A percentile compares a stretch with the other conserved stretches of the same genome.
Conservation (phyloP, 495 filamentous ascomycete genomes). For the Cercophora newfieldiana region DNA sequence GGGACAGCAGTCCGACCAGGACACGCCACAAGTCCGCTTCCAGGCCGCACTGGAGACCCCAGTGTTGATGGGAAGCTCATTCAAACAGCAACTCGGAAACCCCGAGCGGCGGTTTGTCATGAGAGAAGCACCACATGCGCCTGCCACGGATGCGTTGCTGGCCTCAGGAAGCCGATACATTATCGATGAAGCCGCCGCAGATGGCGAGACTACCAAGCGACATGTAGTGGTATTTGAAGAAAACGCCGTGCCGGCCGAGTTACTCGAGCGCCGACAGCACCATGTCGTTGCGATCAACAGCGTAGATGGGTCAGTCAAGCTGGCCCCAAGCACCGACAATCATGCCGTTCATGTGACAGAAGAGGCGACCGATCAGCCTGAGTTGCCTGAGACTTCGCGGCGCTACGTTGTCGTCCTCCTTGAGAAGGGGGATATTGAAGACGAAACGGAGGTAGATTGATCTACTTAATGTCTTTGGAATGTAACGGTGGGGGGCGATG, state of each 20-base stretch:
- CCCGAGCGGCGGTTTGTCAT: slow-evolving; percentile 30
- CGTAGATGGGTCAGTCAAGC: slow-evolving; percentile 27
- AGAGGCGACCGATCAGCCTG: slow-evolving; percentile 13
- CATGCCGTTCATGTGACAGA: slow-evolving; percentile 32
- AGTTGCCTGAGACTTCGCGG: slow-evolving; percentile 16
- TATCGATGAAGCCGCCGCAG: slow-evolving; percentile 24
- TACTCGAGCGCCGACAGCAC: slow-evolving; percentile 27
- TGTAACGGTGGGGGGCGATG: neutral
- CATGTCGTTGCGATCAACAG: slow-evolving; percentile 34
- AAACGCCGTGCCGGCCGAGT: slow-evolving; percentile 26
- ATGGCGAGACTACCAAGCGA: slow-evolving; percentile 17
- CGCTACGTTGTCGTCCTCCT: slow-evolving; percentile 36
- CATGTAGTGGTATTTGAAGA: slow-evolving; percentile 36
- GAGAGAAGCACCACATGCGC: slow-evolving; percentile 32
- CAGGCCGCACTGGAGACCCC: slow-evolving; percentile 29
- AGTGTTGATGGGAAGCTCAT: neutral
- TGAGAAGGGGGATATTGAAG: slow-evolving; percentile 21
- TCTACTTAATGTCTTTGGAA: neutral
- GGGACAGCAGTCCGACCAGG: neutral
- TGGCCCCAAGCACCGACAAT: slow-evolving; percentile 19
- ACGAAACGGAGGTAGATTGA: slow-evolving; percentile 2
- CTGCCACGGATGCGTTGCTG: slow-evolving; percentile 33
- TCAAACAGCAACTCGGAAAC: slow-evolving; percentile 4
- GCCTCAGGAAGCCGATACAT: slow-evolving; percentile 33
- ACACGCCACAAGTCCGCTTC: slow-evolving; percentile 27